A percentile compares a stretch with the other conserved stretches of the same genome.
phyloP scores from a whole-genome alignment of 371 early-diverging fungal species.

The Smittium culicis region DNA sequence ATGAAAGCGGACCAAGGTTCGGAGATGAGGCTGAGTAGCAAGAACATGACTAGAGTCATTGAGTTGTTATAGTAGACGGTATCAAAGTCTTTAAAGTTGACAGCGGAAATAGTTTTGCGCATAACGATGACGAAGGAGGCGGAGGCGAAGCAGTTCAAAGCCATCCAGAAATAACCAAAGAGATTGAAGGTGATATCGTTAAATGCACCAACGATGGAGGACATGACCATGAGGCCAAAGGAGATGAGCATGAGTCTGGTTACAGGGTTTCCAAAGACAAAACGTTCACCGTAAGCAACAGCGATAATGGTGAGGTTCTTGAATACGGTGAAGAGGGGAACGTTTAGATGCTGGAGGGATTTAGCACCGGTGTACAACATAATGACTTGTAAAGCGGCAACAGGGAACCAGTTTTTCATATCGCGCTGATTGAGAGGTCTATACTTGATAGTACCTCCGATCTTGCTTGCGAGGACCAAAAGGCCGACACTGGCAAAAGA shows the following conservation, averaged over 20 bases:
- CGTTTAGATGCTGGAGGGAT: conserved; percentile 78
- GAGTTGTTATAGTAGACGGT: conserved; percentile 94
- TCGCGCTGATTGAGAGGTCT: conserved; percentile 45
- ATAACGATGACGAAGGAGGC: conserved; percentile 81
- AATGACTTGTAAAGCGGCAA: conserved; percentile 67
- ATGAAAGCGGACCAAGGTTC: conserved; percentile 54
- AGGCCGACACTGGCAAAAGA: conserved; percentile 35
- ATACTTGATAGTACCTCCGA: conserved; percentile 38
- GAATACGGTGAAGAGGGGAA: conserved; percentile 95
- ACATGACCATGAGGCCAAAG: conserved; percentile 85
- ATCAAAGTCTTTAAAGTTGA: conserved; percentile 85
- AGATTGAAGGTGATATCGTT: conserved; percentile 45
- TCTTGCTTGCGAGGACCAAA: conserved; percentile 41
- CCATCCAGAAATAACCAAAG: conserved; percentile 88
- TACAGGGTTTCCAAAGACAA: conserved; percentile 64
- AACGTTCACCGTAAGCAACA: conserved; percentile 86
- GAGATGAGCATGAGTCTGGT: conserved; percentile 64
- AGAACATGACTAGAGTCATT: conserved; percentile 72
- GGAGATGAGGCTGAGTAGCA: conserved; percentile 54
- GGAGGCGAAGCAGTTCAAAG: conserved; percentile 77
- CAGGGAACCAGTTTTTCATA: conserved; percentile 72
- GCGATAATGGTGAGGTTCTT: conserved; percentile 97
- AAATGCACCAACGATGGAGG: conserved; percentile 84
- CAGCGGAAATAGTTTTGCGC: conserved; percentile 70
- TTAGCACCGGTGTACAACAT: conserved; percentile 98